Base-by-base conservation (phyloP, 176 grass and related monocot genomes). In the Pontederia crassipes region DNA sequence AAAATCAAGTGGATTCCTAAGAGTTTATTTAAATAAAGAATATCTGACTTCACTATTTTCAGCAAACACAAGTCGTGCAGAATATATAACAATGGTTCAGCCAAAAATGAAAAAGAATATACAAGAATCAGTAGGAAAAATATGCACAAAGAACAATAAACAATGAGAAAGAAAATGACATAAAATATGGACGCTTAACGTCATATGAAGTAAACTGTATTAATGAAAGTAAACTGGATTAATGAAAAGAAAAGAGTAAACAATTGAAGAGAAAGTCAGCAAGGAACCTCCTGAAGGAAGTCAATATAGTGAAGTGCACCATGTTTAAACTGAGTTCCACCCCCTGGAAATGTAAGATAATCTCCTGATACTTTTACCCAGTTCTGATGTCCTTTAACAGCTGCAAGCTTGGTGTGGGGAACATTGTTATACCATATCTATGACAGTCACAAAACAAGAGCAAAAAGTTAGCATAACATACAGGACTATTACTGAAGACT, bases 301-400 rank as follows among this genome's bases (percentile, higher is more conserved):
- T 65, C 48, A 5, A 65, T 65, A 20, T 65, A 65, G 46, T 65
- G 62, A 65, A 65, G 48, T 49, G 62, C 62, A 51, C 62, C 62
- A 51, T 28, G 62, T 48, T 65, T 65, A 24, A 65, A 65, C 62
- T 65, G 62, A 65, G 62, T 65, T 65, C 62, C 62, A 65, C 62
- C 62, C 8, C 62, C 62, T 51, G 62, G 62, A 27, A 65, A 65
- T 50, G 24, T 28, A 48, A 65, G 46, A 65, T 65, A 14, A 1
- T 65, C 17, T 65, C 48, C 48, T 51, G 62, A 65, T 46, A 65
- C 47, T 48, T 65, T 65, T 45, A 28, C 62, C 62, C 62, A 65
- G 27, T 65, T 65, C 14, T 65, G 62, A 12, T 50, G 46, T 11
- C 62, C 62, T 65, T 65, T 65, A 65, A 49, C 48, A 49, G 17